phyloP scores from a whole-genome alignment of 2,329 filamentous ascomycete species.

The Fusarium sp. region DNA sequence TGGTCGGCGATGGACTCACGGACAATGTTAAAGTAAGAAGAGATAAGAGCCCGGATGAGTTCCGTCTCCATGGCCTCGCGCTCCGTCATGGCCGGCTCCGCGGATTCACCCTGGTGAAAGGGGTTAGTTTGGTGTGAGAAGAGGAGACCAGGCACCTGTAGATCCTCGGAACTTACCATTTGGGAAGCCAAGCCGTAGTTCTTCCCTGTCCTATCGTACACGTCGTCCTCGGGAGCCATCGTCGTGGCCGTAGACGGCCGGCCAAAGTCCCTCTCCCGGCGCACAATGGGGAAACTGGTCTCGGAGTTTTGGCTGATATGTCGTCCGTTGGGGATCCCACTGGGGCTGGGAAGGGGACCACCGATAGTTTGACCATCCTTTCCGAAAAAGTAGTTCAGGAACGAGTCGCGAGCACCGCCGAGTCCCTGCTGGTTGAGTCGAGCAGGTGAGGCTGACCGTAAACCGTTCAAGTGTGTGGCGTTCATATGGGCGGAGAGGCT shows the following conservation, averaged over 20 bases:
- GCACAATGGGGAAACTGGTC: conserved; percentile 84
- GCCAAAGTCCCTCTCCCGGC: conserved; percentile 73
- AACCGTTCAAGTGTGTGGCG: conserved; percentile 64
- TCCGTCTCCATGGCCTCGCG: conserved; percentile 98
- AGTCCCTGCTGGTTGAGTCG: conserved; percentile 67
- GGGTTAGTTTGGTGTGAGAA: conserved; percentile 42
- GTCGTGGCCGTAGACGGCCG: conserved; percentile 59
- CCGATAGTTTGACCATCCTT: conserved; percentile 77
- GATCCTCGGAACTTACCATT: conserved; percentile 64
- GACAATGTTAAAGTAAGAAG: conserved; percentile 99
- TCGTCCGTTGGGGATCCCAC: conserved; percentile 56
- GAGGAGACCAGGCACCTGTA: conserved; percentile 21
- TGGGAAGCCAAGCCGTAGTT: conserved; percentile 62
- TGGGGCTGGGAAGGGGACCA: conserved; percentile 54
- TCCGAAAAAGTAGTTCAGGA: conserved; percentile 98
- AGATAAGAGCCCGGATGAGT: conserved; percentile 94
- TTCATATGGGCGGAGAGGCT: conserved; percentile 72
- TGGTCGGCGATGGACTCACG: conserved; percentile 98
- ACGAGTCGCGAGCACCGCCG: conserved; percentile 83
- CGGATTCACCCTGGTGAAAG: conserved; percentile 63
- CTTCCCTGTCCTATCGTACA: conserved; percentile 56
- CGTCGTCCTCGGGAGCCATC: conserved; percentile 57
- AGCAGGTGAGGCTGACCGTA: conserved; percentile 56
- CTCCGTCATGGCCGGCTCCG: conserved; percentile 91
- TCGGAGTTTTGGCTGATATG: conserved; percentile 85